Base-by-base conservation (phyloP, 2,329 filamentous ascomycete genomes). In the Phialophora macrospora region DNA sequence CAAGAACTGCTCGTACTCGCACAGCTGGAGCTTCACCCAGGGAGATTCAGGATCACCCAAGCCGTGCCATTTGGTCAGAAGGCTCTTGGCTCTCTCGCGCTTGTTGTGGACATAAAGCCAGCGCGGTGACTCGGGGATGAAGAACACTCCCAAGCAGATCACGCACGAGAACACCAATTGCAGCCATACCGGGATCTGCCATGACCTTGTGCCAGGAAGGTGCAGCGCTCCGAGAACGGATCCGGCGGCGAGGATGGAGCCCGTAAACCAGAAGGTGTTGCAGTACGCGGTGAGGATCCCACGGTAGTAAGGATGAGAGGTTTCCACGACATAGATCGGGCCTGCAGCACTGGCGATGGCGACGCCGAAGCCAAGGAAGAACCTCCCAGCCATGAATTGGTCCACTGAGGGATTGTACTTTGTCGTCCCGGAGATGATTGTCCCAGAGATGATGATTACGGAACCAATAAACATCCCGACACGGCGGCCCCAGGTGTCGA, bases 301-400 rank as follows among this genome's bases (percentile, higher is more conserved):
- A 67, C 88, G 82, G 74, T 86, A 87, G 1, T 83, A 82, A 0
- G 88, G 87, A 72, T 89, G 87, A 1, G 85, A 82, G 64, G 88
- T 80, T 74, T 90, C 87, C 49, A 86, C 84, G 17, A 84, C 84
- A 72, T 88, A 89, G 14, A 85, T 83, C 1, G 87, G 87, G 0
- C 84, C 86, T 3, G 86, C 85, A 2, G 84, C 82, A 8, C 83
- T 82, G 4, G 84, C 83, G 65, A 89, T 85, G 1, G 83, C 81
- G 44, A 87, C 85, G 49, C 87, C 87, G 63, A 85, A 84, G 9
- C 83, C 84, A 20, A 85, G 78, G 26, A 85, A 71, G 71, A 85
- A 85, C 22, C 84, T 78, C 3, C 83, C 83, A 7, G 77, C 84
- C 74, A 88, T 84, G 74, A 88, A 87, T 64, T 83, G 81, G 12